Percentiles rank a stretch among this genome's conserved stretches.
Conservation (phyloP, 2,329 filamentous ascomycete genomes). For the Emergomyces pasteurianus region DNA sequence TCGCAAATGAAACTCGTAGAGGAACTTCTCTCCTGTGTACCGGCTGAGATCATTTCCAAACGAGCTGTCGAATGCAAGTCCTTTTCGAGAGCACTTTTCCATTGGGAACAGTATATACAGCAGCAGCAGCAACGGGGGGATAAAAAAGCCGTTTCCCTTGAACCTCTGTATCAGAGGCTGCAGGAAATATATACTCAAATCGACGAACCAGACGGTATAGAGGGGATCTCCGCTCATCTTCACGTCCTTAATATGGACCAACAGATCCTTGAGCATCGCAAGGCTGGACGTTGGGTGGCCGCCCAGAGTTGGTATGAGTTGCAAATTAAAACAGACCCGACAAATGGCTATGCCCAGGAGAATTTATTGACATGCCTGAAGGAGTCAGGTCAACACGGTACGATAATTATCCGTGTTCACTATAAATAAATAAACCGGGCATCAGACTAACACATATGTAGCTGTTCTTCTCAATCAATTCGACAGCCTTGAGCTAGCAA, state of each 20-base stretch:
- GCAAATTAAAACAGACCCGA: conserved; percentile 65
- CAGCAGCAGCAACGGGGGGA: conserved; percentile 44
- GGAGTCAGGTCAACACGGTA: conserved; percentile 90
- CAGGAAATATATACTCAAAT: conserved; percentile 96
- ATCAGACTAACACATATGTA: conserved; percentile 22
- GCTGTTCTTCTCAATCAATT: conserved; percentile 79
- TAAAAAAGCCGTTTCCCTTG: conserved; percentile 41
- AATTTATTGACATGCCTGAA: conserved; percentile 80
- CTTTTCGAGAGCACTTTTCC: conserved; percentile 81
- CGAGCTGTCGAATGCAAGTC: conserved; percentile 90
- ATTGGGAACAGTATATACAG: conserved; percentile 84
- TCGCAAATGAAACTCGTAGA: conserved; percentile 54
- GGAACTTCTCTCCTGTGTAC: conserved; percentile 55
- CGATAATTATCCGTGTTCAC: conserved; percentile 14
- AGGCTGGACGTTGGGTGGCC: conserved; percentile 84
- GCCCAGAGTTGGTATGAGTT: conserved; percentile 98
- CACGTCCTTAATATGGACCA: conserved; percentile 83
- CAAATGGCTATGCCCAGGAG: conserved; percentile 64
- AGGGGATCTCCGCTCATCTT: conserved; percentile 82
- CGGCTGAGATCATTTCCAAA: conserved; percentile 61
- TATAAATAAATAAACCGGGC: not conserved
- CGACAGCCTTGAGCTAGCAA: conserved; percentile 53
- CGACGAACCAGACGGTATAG: conserved; percentile 91
- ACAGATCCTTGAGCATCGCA: conserved; percentile 83
- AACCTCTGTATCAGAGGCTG: conserved; percentile 60